A percentile compares a stretch with the other conserved stretches of the same genome.
These are phyloP conservation scores for Blastobotrys aristatus DNA, from an alignment of 1,139 yeast genomes.

Conservation along the genomic window DNA sequence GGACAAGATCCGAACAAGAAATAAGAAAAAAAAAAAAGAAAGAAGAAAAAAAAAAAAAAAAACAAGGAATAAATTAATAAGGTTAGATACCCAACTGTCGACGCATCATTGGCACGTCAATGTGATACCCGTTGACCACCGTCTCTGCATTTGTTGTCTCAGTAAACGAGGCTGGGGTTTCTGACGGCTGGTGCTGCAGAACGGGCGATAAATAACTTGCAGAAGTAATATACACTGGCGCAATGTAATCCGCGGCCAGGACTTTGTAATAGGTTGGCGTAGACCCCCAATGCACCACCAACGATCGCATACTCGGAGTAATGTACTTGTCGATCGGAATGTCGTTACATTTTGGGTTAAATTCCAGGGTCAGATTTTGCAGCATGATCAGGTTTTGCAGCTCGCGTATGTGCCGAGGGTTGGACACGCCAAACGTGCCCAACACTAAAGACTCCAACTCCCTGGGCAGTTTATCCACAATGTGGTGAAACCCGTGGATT, in stretches of 20 bases:
- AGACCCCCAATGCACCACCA: slow-evolving; percentile 3
- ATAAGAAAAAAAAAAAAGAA: too few relatives aligned
- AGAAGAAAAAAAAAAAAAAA: too few relatives aligned
- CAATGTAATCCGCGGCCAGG: not conserved
- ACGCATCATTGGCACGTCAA: slow-evolving; percentile 2
- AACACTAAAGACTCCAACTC: not conserved
- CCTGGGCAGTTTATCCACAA: not conserved
- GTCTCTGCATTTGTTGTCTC: not conserved
- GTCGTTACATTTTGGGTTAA: slow-evolving; percentile 3
- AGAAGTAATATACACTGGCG: not conserved
- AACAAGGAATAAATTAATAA: too few relatives aligned
- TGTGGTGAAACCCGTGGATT: not conserved
- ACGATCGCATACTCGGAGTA: not conserved
- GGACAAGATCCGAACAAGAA: too few relatives aligned
- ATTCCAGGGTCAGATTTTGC: not conserved
- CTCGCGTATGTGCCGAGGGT: not conserved
- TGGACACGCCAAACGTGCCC: not conserved
- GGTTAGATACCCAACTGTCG: not conserved
- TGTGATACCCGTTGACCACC: slow-evolving; percentile 2
- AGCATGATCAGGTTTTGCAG: not conserved
- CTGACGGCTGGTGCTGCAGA: not conserved
- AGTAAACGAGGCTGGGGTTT: too few relatives aligned
- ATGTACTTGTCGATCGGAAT: slow-evolving; percentile 3
- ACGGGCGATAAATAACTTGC: not conserved
- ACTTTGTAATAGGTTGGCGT: slow-evolving; percentile 2